Conservation (phyloP, 2,329 filamentous ascomycete species). For the Aaosphaeria pasadenensis region DNA sequence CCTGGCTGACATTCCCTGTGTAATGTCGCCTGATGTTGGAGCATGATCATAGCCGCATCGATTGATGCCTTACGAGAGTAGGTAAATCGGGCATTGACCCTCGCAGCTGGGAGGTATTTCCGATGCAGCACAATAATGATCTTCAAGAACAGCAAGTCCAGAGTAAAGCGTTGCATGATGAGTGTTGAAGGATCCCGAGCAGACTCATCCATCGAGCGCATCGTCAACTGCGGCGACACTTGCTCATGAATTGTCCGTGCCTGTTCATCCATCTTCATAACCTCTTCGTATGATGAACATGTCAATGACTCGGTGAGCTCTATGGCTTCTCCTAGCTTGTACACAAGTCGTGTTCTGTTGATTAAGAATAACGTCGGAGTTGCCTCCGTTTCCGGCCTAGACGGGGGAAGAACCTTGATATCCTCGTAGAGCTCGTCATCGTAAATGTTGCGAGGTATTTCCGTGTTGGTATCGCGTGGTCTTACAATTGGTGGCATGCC, state of each 20-base stretch:
- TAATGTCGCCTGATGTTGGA: slow-evolving; percentile 73
- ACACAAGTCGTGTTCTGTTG: slow-evolving; percentile 65
- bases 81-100: slow-evolving; percentile 75
- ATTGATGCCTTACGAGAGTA: slow-evolving; percentile 83
- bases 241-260: slow-evolving; percentile 58
- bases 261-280: slow-evolving; percentile 59
- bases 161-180: slow-evolving; percentile 77
- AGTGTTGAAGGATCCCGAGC: slow-evolving; percentile 65
- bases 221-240: slow-evolving; percentile 75
- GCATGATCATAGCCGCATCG: slow-evolving; percentile 78
- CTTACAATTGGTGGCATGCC: slow-evolving; percentile 65
- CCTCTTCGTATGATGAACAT: slow-evolving; percentile 61
- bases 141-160: slow-evolving; percentile 85
- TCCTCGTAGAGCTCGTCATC: slow-evolving; percentile 75
- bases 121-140: slow-evolving; percentile 85
- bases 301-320: slow-evolving; percentile 61
- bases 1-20: slow-evolving; percentile 70
- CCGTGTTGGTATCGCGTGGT: slow-evolving; percentile 70
- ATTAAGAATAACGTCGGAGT: slow-evolving; percentile 80
- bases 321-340: slow-evolving; percentile 69
- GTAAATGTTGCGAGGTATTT: slow-evolving; percentile 73
- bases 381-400: slow-evolving; percentile 65
- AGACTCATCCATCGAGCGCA: slow-evolving; percentile 71
- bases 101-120: slow-evolving; percentile 76
- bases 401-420: slow-evolving; percentile 64